A percentile compares a stretch with the other conserved stretches of the same genome.
Evolutionary conservation across 352 stramenopile genomes (phyloP).

Genomic region (Phytopythium sindhum): DNA sequence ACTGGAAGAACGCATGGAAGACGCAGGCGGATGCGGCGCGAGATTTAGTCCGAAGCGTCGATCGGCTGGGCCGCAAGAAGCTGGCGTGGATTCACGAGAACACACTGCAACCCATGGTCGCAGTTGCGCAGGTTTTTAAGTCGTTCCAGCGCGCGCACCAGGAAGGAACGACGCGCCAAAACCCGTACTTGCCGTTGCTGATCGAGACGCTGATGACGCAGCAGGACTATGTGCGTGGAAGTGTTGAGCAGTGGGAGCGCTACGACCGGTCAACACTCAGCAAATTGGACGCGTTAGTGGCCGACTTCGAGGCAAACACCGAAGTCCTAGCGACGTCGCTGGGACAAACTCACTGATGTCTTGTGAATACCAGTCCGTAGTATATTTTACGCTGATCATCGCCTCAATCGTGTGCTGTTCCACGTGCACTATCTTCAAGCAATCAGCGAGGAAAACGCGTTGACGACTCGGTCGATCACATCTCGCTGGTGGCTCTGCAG

Average conservation of each 20-base stretch:
- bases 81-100: conserved; percentile 29
- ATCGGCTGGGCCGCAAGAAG: conserved; percentile 30
- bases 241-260: conserved; percentile 1
- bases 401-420: too few relatives aligned
- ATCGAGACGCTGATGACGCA: neutral
- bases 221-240: neutral
- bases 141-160: conserved; percentile 31
- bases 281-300: neutral
- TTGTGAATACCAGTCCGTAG: neutral
- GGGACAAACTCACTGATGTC: neutral
- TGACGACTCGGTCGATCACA: conserved; percentile 37
- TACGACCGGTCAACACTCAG: neutral
- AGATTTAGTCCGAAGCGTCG: conserved; percentile 17
- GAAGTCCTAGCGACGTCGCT: neutral
- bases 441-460: neutral
- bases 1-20: conserved; percentile 34
- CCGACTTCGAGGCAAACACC: conserved; percentile 3
- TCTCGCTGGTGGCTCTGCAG: conserved; percentile 67
- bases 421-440: neutral
- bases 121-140: conserved; percentile 19
- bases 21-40: conserved; percentile 24
- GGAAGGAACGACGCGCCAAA: conserved; percentile 4
- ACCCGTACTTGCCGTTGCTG: conserved; percentile 1
- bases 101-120: conserved; percentile 21
- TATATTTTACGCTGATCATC: neutral